A percentile compares a stretch with the other conserved stretches of the same genome.
Conservation (phyloP, 2,329 filamentous ascomycete species). For the Claviceps sorghi region DNA sequence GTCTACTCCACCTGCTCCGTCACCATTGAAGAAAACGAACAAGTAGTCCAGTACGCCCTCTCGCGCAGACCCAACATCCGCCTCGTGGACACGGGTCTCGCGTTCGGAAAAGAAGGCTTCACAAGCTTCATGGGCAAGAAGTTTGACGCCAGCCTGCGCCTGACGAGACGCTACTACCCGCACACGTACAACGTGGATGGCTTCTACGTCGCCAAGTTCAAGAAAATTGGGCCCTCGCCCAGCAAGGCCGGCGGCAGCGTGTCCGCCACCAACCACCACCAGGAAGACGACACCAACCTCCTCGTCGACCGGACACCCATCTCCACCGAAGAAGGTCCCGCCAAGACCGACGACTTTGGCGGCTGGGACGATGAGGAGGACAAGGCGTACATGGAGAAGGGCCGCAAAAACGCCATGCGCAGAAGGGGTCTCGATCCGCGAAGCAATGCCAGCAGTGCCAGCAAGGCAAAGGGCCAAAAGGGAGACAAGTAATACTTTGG, state of each 20-base stretch:
- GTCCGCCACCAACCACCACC: neutral
- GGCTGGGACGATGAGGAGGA: constrained; percentile 65
- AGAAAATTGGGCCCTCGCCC: constrained; percentile 73
- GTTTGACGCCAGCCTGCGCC: constrained; percentile 72
- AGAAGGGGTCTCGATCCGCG: constrained; percentile 61
- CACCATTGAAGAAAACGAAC: constrained; percentile 79
- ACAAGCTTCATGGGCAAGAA: constrained; percentile 79
- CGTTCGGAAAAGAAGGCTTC: constrained; percentile 88
- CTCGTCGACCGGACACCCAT: constrained; percentile 59
- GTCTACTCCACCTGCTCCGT: constrained; percentile 96
- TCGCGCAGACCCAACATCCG: constrained; percentile 84
- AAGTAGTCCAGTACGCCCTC: constrained; percentile 85
- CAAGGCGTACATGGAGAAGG: constrained; percentile 53
- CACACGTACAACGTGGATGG: constrained; percentile 92
- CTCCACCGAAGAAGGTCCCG: constrained; percentile 26
- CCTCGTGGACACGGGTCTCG: constrained; percentile 78
- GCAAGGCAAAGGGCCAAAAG: neutral
- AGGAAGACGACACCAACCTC: constrained; percentile 12
- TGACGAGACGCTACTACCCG: constrained; percentile 77
- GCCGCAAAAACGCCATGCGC: constrained; percentile 59
- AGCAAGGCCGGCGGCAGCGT: constrained; percentile 24
- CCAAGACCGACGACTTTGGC: constrained; percentile 46
- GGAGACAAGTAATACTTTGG: neutral
- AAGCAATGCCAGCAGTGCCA: constrained; percentile 22
- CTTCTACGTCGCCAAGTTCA: constrained; percentile 96